Percentiles rank a stretch among this genome's conserved stretches.
Evolutionary conservation across 371 early-diverging fungal species (phyloP).

Genomic region (Funneliformis caledonium): DNA sequence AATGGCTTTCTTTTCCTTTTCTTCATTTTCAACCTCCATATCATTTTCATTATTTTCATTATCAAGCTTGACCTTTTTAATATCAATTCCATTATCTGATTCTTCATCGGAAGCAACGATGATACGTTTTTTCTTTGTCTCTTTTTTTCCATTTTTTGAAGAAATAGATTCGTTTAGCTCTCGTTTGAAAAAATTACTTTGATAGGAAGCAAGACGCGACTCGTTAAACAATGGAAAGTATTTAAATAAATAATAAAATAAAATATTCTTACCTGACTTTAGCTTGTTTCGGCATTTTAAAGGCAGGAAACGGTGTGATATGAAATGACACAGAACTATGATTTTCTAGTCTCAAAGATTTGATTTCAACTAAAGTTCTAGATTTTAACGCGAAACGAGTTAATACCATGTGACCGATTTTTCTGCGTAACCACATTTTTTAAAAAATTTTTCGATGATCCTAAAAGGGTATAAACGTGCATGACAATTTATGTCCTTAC

Average conservation of each 20-base stretch:
- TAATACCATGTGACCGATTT: neutral
- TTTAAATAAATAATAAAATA: no score
- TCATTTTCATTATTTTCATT: neutral
- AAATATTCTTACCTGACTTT: neutral
- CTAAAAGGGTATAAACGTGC: no score
- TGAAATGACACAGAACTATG: no score
- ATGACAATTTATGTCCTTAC: no score
- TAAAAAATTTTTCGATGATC: no score
- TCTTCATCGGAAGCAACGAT: neutral
- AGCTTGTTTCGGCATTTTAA: neutral
- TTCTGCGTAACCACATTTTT: neutral
- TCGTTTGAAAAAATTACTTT: neutral
- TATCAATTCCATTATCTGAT: neutral
- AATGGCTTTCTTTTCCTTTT: neutral
- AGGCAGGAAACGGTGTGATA: neutral
- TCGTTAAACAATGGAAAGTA: neutral
- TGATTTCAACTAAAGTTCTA: no score
- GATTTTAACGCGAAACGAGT: no score
- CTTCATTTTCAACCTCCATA: neutral
- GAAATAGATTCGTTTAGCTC: neutral
- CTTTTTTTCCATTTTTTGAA: neutral
- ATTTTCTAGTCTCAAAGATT: no score
- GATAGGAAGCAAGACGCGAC: neutral
- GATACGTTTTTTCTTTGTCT: neutral
- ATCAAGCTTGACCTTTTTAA: neutral